Base-by-base conservation (phyloP, 2,329 filamentous ascomycete genomes). In the Aureobasidium sp. region DNA sequence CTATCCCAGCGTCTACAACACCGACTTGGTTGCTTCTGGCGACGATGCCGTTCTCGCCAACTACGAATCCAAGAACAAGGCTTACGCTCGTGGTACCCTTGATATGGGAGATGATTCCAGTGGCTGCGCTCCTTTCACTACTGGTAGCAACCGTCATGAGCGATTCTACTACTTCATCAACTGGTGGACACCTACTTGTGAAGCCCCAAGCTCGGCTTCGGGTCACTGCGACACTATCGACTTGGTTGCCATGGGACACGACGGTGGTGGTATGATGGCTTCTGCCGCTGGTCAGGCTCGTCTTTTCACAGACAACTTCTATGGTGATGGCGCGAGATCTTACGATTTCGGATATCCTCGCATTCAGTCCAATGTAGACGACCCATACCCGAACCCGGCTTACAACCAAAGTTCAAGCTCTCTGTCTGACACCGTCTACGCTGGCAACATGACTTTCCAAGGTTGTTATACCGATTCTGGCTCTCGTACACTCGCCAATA, bases 81-180 rank as follows among this genome's bases (percentile, higher is more conserved):
- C 62, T 19, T 70, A 66, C 47, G 67, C 61, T 27, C 62, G 67
- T 24, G 68, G 66, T 5, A 62, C 59, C 2, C 60, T 58, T 25
- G 68, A 70, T 57, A 54, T 62, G 32, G 67, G 68, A 10, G 67
- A 70, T 24, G 63, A 65, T 42, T 66, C 66, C 14, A 61, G 61
- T 10, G 55, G 29, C 12, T 70, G 68, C 51, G 65, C 60, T 3
- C 66, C 68, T 2, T 45, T 32, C 8, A 64, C 66, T 1, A 64
- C 65, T 7, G 68, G 68, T 11, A 50, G 51, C 10, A 65, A 70
- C 30, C 62, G 68, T 6, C 65, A 69, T 45, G 68, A 70, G 59
- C 65, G 68, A 6, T 70, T 70, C 59, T 68, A 69, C 62, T 65
- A 69, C 59, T 68, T 67, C 57, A 67, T 69, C 61, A 63, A 65